Conservation (phyloP, 1,284 basidiomycete species). For the Agaricales sp. region DNA sequence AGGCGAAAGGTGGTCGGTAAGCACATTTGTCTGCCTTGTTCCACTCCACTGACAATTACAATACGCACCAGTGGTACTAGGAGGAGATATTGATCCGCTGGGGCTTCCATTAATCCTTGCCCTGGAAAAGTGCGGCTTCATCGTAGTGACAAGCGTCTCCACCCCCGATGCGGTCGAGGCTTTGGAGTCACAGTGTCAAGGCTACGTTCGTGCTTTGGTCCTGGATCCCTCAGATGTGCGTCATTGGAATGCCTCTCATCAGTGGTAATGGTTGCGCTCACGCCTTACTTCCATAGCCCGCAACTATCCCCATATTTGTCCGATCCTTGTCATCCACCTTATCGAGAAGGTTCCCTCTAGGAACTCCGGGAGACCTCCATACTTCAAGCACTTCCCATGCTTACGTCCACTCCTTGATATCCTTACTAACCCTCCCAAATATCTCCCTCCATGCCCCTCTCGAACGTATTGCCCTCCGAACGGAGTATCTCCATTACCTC, state of each 20-base stretch:
- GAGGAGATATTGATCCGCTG: constrained; percentile 56
- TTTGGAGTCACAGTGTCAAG: constrained; percentile 54
- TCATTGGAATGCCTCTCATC: constrained; percentile 7
- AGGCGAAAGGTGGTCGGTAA: constrained; percentile 63
- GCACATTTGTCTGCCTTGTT: constrained; percentile 17
- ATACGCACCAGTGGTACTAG: constrained; percentile 54
- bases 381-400: constrained; percentile 49
- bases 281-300: constrained; percentile 34
- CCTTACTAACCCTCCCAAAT: constrained; percentile 50
- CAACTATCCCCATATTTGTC: constrained; percentile 61
- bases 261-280: constrained; percentile 5
- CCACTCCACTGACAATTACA: no score
- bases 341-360: constrained; percentile 73
- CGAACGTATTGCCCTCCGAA: constrained; percentile 56
- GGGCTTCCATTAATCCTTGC: constrained; percentile 60
- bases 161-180: constrained; percentile 49
- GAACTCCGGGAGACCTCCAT: constrained; percentile 67
- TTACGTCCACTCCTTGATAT: constrained; percentile 63
- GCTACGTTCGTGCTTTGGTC: constrained; percentile 70
- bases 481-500: constrained; percentile 58
- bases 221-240: constrained; percentile 66
- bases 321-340: constrained; percentile 69
- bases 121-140: constrained; percentile 67
- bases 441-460: constrained; percentile 44
- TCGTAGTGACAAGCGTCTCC: constrained; percentile 69